Percentiles rank a stretch among this genome's conserved stretches.
Conservation (phyloP, 2,329 filamentous ascomycete genomes). For the Phialocephala sp. region DNA sequence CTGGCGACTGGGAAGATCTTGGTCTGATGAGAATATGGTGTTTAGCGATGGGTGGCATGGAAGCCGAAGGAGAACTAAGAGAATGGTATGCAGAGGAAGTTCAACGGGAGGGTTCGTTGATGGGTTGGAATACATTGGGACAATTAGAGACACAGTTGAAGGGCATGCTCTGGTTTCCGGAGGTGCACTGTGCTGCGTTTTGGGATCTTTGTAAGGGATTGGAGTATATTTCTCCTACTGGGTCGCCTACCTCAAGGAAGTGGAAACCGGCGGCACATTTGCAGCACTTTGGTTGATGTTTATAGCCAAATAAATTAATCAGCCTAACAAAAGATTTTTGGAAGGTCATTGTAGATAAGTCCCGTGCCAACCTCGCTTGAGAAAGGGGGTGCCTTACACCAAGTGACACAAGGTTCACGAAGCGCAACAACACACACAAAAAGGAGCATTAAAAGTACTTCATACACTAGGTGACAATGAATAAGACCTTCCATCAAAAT, state of each 20-base stretch:
- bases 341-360: background rate
- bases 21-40: constrained; percentile 23
- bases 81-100: constrained; percentile 25
- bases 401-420: background rate
- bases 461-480: too few relatives aligned
- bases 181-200: constrained; percentile 21
- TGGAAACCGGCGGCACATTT: background rate
- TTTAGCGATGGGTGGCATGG: constrained; percentile 28
- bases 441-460: background rate
- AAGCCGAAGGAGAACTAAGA: constrained; percentile 10
- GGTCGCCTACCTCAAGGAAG: background rate
- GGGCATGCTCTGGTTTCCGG: constrained; percentile 24
- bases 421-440: background rate
- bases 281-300: background rate
- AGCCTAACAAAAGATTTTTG: background rate
- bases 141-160: constrained; percentile 15
- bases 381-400: background rate
- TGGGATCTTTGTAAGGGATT: constrained; percentile 3
- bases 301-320: background rate
- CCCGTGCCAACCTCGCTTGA: background rate
- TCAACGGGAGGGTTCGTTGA: background rate
- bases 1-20: constrained; percentile 17
- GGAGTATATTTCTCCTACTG: background rate
- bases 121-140: constrained; percentile 14
- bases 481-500: too few relatives aligned